Conservation (phyloP, 139 green algal species). For the Chlamydomonas incerta region DNA sequence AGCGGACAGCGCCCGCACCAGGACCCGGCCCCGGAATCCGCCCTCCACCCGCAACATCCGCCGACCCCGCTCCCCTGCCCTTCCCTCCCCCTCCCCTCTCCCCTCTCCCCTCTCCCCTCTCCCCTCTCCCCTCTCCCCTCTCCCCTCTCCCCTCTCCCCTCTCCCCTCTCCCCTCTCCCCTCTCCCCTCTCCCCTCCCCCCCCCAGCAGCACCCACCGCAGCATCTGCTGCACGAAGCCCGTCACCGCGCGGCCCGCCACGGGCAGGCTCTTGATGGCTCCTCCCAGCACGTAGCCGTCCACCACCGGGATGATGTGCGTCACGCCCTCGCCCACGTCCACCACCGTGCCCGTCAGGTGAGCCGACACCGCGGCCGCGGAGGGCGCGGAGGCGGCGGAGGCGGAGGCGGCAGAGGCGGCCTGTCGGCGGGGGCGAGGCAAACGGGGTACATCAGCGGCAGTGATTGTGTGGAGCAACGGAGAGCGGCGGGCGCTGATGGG, state of each 20-base stretch:
- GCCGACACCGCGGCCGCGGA: neutral
- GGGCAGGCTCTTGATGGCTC: conserved; percentile 73
- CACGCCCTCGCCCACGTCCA: conserved; percentile 84
- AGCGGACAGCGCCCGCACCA: too few species aligned
- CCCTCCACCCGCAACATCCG: too few species aligned
- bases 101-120: too few species aligned
- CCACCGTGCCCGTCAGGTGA: conserved; percentile 78
- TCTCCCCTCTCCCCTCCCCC: too few species aligned
- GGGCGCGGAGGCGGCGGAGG: neutral
- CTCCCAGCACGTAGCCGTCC: conserved; percentile 83
- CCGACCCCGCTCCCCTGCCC: too few species aligned
- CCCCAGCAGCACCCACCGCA: conserved; percentile 56
- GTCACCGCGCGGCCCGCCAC: conserved; percentile 77
- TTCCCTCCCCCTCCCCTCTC: too few species aligned
- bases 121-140: too few species aligned
- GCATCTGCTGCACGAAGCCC: conserved; percentile 63
- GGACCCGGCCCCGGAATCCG: too few species aligned
- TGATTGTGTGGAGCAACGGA: neutral
- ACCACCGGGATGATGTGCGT: conserved; percentile 84
- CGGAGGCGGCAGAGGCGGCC: neutral
- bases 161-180: too few species aligned
- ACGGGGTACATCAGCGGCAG: too few species aligned
- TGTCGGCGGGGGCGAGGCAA: neutral
- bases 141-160: too few species aligned
- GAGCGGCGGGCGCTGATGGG: too few species aligned